phyloP scores from a whole-genome alignment of 192 early-diverging fungal genomes.

The Coemansia sp. region DNA sequence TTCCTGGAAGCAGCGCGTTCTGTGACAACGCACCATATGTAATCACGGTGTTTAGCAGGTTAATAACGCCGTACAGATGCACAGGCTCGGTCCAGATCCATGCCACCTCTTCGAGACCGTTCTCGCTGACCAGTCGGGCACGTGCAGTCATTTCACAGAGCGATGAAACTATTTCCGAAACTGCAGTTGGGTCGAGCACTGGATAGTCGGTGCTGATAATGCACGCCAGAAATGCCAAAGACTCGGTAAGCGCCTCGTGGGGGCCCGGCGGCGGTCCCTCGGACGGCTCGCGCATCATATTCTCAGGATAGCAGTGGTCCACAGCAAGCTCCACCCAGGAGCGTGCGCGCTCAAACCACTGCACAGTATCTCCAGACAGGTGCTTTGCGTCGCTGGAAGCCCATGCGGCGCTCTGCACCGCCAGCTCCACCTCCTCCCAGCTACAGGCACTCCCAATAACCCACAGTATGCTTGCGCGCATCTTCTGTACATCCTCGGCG shows the following conservation, averaged over 20 bases:
- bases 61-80: conserved; percentile 36
- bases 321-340: conserved; percentile 27
- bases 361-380: conserved; percentile 11
- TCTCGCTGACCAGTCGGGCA: conserved; percentile 20
- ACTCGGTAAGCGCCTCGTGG: conserved; percentile 18
- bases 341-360: conserved; percentile 31
- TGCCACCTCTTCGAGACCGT: conserved; percentile 19
- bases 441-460: conserved; percentile 18
- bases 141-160: conserved; percentile 23
- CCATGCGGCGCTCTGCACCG: conserved; percentile 34
- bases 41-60: conserved; percentile 42
- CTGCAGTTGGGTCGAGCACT: conserved; percentile 21
- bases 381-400: conserved; percentile 20
- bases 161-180: conserved; percentile 5
- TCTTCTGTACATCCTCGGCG: conserved; percentile 3
- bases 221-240: conserved; percentile 30
- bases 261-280: conserved; percentile 9
- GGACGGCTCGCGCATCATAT: neutral
- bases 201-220: conserved; percentile 43
- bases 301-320: conserved; percentile 27
- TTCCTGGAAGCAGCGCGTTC: conserved; percentile 21
- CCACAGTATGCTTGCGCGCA: conserved; percentile 28
- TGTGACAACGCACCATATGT: conserved; percentile 45
- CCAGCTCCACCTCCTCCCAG: conserved; percentile 38
- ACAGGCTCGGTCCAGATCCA: conserved; percentile 42